Base-by-base conservation (phyloP, 768 basidiomycete genomes). In the Clathrus columnatus region DNA sequence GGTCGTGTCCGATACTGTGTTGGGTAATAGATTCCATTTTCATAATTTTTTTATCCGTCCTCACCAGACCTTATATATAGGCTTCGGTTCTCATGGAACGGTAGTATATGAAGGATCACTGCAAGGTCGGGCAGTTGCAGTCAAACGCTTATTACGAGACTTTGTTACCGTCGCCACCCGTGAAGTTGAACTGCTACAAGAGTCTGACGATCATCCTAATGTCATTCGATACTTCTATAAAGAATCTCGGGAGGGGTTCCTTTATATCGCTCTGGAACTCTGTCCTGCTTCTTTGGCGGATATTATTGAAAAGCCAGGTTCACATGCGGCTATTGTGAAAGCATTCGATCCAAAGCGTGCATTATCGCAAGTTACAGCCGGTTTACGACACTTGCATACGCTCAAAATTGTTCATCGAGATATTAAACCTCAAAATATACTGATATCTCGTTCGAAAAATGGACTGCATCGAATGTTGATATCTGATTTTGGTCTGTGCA, bases 191-290 rank as follows among this genome's bases (percentile, higher is more conserved):
- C 82, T 99, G 41, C 78, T 99, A 7, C 93, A 97, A 72, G 93
- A 96, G 67, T 89, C 90, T 47, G 96, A 99, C 73, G 92, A 95
- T 67, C 96, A 99, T 63, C 92, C 92, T 17, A 97, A 99, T 71
- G 96, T 99, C 67, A 94, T 98, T 62, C 86, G 92, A 26, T 96
- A 99, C 67, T 99, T 93, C 70, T 98, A 91, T 70, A 93, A 98
- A 74, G 95, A 98, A 73, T 76, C 87, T 3, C 87, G 89, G 26
- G 84, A 84, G 20, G 92, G 89, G 63, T 98, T 98, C 75, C 82
- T 98, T 8, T 98, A 95, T 70, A 98, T 99, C 59, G 96, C 96
- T 2, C 84, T 99, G 43, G 96, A 99, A 64, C 77, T 98, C 4
- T 93, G 92, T 65, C 91, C 91, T 0, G 89, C 87, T 1, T 90